Evolutionary conservation across 805 yeast species (phyloP), one percentile per base, ranked within the genome.

Genomic region (Kodamaea kaohsiungensis): DNA sequence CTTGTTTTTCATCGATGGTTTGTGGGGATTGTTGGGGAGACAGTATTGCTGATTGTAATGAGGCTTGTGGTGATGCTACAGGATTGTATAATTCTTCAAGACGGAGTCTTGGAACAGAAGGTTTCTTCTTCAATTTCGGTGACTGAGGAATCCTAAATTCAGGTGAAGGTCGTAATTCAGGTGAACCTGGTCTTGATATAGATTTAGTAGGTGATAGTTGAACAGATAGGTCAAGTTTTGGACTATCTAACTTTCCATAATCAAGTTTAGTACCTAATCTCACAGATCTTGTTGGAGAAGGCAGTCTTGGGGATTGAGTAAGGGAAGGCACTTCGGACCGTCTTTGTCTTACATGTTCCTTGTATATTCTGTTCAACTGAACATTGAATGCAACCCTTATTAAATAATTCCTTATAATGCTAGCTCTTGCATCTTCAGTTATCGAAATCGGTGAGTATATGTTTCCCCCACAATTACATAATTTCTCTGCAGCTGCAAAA

Each of bases 361-460:
- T 80, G 65, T 79, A 86, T 9, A 87, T 80, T 48, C 92, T 69
- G 9, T 81, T 82, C n/a, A 85, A 81, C 67, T 87, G 92, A 13
- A 86, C 82, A 53, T 81, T 77, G 51, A 83, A 78, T 13, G 89
- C 88, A 48, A 87, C 61, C 46, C 70, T 76, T 17, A 69, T 71
- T 30, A 86, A 69, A 62, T 83, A 87, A 8, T 65, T 66, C 22
- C 70, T 55, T 13, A 87, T 79, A 27, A 86, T 79, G 13, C 56
- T 47, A 0, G 78, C 59, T 48, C 63, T 71, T 47, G 84, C 67
- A 47, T 76, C 80, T 33, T 66, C 61, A 1, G 64, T 50, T 7
- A 66, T 56, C 6, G 49, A 35, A 18, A 51, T 43, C 16, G 22
- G 10, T 15, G 43, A 13, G 37, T 46, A 39, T 27, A 46, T 22